These are phyloP conservation scores for Jamesozyma lodderae DNA, from an alignment of 805 yeast genomes.

Conservation along the genomic window DNA sequence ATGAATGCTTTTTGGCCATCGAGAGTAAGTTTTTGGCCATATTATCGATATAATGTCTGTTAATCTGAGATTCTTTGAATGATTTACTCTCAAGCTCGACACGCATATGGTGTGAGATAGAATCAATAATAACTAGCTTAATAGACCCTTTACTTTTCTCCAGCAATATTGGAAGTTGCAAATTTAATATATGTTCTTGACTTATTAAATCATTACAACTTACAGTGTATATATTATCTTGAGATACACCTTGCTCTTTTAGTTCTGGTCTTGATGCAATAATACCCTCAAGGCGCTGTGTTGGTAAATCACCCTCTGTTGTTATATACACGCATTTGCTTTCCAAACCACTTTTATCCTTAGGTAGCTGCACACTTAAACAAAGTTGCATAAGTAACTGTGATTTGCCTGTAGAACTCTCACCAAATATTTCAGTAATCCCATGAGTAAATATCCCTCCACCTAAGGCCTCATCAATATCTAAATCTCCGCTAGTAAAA, in stretches of 20 bases:
- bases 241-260: slow-evolving; percentile 32
- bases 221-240: slow-evolving; percentile 39
- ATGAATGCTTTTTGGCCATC: slow-evolving; percentile 38
- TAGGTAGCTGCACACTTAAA: slow-evolving; percentile 46
- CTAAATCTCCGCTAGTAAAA: slow-evolving; percentile 46
- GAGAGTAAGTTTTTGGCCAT: slow-evolving; percentile 41
- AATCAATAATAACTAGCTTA: slow-evolving; percentile 63
- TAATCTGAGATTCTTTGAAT: slow-evolving; percentile 31
- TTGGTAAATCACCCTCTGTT: slow-evolving; percentile 68
- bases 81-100: slow-evolving; percentile 43
- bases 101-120: slow-evolving; percentile 73
- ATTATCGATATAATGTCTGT: slow-evolving; percentile 35
- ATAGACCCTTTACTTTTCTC: slow-evolving; percentile 32
- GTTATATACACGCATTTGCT: slow-evolving; percentile 58
- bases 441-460: slow-evolving; percentile 51
- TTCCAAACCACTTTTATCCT: slow-evolving; percentile 39
- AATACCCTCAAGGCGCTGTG: slow-evolving; percentile 51
- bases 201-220: slow-evolving; percentile 60
- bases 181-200: slow-evolving; percentile 62
- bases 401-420: slow-evolving; percentile 80
- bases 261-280: slow-evolving; percentile 27
- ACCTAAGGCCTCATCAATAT: slow-evolving; percentile 40
- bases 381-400: slow-evolving; percentile 65
- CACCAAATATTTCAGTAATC: slow-evolving; percentile 73
- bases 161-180: slow-evolving; percentile 57